Conservation (phyloP, 805 yeast genomes). For the Saccharomycopsis sp. region DNA sequence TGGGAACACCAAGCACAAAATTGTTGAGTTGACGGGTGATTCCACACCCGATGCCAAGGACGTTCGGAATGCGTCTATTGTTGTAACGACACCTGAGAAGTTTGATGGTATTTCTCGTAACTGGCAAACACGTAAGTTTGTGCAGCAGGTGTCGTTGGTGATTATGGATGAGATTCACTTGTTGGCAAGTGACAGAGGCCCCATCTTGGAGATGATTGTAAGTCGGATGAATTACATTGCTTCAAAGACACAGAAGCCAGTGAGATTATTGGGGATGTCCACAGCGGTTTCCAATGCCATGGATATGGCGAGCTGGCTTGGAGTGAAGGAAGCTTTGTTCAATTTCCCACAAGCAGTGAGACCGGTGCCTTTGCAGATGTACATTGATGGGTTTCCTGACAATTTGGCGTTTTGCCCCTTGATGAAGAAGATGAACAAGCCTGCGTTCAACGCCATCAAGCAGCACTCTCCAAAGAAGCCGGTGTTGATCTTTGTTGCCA, state of each 20-base stretch:
- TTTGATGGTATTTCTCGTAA: constrained; percentile 82
- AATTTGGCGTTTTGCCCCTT: constrained; percentile 72
- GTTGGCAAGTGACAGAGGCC: constrained; percentile 79
- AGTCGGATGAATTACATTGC: constrained; percentile 73
- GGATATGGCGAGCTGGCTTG: constrained; percentile 81
- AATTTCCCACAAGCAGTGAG: constrained; percentile 77
- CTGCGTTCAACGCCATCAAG: constrained; percentile 86
- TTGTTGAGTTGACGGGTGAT: constrained; percentile 79
- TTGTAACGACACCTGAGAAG: constrained; percentile 79
- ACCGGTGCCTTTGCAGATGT: constrained; percentile 82
- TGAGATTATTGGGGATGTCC: constrained; percentile 67
- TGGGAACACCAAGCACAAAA: constrained; percentile 37
- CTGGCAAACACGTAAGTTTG: constrained; percentile 74
- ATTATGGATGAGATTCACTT: constrained; percentile 83
- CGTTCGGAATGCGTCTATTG: constrained; percentile 60
- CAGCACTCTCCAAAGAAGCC: constrained; percentile 85
- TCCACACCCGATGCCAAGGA: constrained; percentile 64
- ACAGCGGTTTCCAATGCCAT: constrained; percentile 82
- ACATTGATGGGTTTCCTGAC: constrained; percentile 79
- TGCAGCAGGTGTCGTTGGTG: constrained; percentile 63
- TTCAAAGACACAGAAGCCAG: constrained; percentile 48
- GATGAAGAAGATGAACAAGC: constrained; percentile 84
- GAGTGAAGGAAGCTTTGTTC: constrained; percentile 63
- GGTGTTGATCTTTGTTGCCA: constrained; percentile 75
- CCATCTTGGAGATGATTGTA: constrained; percentile 82